Evolutionary conservation across 192 early-diverging fungal genomes (phyloP).

Genomic region (Rhizoclosmatium globosum): DNA sequence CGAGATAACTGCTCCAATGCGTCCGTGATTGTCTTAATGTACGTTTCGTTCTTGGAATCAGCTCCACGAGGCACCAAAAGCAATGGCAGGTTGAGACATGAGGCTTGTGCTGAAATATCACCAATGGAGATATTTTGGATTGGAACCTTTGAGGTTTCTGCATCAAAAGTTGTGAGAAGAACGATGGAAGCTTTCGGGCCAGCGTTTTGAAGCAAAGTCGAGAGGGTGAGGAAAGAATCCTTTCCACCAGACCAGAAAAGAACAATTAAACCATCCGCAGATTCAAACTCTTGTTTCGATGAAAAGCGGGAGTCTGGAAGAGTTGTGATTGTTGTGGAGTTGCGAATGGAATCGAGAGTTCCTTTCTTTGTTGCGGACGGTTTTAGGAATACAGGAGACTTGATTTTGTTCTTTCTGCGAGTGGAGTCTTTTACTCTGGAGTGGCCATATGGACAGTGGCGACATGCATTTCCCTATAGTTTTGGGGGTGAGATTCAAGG

Average conservation of each 20-base stretch:
- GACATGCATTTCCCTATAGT: slow-evolving; percentile 1
- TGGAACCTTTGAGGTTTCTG: not conserved
- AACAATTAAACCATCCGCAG: slow-evolving; percentile 1
- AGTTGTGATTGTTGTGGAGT: not conserved
- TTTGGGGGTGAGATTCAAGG: not conserved
- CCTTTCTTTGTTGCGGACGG: not conserved
- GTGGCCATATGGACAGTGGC: slow-evolving; percentile 33
- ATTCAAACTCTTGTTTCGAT: not conserved
- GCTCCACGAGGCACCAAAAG: not conserved
- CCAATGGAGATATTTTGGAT: slow-evolving; percentile 15
- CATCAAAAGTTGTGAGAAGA: slow-evolving; percentile 25
- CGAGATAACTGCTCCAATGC: not conserved
- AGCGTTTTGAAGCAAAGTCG: not conserved
- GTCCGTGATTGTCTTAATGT: not conserved
- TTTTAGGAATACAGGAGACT: slow-evolving; percentile 10
- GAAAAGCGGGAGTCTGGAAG: not conserved
- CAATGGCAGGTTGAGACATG: slow-evolving; percentile 15
- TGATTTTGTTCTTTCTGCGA: slow-evolving; percentile 1
- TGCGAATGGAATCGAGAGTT: not conserved
- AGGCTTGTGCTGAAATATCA: slow-evolving; percentile 18
- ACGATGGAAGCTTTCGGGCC: not conserved
- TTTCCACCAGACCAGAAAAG: slow-evolving; percentile 28
- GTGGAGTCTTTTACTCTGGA: not conserved
- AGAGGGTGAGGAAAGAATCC: slow-evolving; percentile 23
- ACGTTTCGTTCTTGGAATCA: slow-evolving; percentile 8